Evolutionary conservation across 257 asterid genomes (phyloP), one percentile per base, ranked within the genome.

Genomic region (Solanum bulbocastanum): DNA sequence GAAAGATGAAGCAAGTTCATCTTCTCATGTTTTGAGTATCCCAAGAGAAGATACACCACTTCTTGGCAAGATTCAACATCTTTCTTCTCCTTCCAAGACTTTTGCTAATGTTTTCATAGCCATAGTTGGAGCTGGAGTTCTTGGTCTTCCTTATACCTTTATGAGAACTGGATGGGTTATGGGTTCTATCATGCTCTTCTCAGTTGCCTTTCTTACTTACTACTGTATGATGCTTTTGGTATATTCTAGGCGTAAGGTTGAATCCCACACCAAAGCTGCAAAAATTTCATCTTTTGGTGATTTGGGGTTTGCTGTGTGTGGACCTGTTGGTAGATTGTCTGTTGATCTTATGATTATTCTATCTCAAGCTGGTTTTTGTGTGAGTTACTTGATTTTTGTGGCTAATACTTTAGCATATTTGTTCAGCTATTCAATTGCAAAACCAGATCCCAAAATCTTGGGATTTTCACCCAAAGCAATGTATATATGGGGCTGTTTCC

Each of bases 71-170:
- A 88, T 60, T 42, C 86, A 85, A 35, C 94, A 91, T 20, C 92
- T 90, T 5, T 95, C 99, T 27, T 95, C 99, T 30, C 94, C 90
- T 16, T 88, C 93, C 87, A 96, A 96, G 89, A 94, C 99, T 25
- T 94, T 93, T 90, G 98, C 98, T 40, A 96, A 94, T 27, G 95
- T 96, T 52, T 95, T 96, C 88, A 93, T 95, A 42, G 90, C 98
- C 84, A 92, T 96, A 68, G 98, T 94, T 84, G 98, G 98, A 18
- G 98, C 98, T 72, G 98, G 99, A 11, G 99, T 95, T 58, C 98
- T 95, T 72, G 97, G 98, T 86, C 94, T 96, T 6, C 99, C 99
- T 14, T 96, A 96, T 86, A 93, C 97, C 0, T 96, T 95, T 92
- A 96, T 92, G 95, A 96, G 94, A 86, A 96, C 98, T 7, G 99